Conservation (phyloP, 2,329 filamentous ascomycete species). For the Xylaria sp. region DNA sequence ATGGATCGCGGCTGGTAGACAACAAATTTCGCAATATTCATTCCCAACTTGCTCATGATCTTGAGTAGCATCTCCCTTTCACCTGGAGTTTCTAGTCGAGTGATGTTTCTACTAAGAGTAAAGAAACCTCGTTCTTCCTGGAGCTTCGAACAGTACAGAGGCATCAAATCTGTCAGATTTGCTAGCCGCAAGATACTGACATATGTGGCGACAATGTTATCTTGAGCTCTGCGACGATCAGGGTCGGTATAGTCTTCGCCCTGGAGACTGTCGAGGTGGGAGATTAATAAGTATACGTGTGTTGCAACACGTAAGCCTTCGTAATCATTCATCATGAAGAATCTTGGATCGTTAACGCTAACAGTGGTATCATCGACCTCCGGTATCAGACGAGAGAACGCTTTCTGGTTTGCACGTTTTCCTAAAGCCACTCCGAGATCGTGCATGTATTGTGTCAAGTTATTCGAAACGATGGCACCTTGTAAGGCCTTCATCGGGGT, state of each 20-base stretch:
- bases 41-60: slow-evolving; percentile 78
- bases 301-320: slow-evolving; percentile 75
- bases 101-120: slow-evolving; percentile 80
- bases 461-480: slow-evolving; percentile 76
- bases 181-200: slow-evolving; percentile 80
- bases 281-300: slow-evolving; percentile 72
- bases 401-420: slow-evolving; percentile 58
- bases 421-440: slow-evolving; percentile 67
- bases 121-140: slow-evolving; percentile 71
- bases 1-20: slow-evolving; percentile 70
- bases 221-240: slow-evolving; percentile 63
- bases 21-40: slow-evolving; percentile 80
- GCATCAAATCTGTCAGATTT: slow-evolving; percentile 80
- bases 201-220: slow-evolving; percentile 84
- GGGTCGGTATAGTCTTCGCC: slow-evolving; percentile 52
- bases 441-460: slow-evolving; percentile 66
- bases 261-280: slow-evolving; percentile 72
- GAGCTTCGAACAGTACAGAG: slow-evolving; percentile 87
- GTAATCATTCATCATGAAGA: slow-evolving; percentile 67
- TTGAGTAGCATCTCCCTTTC: slow-evolving; percentile 76
- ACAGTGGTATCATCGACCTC: slow-evolving; percentile 50
- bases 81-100: slow-evolving; percentile 73
- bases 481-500: slow-evolving; percentile 80
- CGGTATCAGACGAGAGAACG: slow-evolving; percentile 57
- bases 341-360: slow-evolving; percentile 57